Conservation (phyloP, 1,284 basidiomycete species). For the Porogramme epimiltina region DNA sequence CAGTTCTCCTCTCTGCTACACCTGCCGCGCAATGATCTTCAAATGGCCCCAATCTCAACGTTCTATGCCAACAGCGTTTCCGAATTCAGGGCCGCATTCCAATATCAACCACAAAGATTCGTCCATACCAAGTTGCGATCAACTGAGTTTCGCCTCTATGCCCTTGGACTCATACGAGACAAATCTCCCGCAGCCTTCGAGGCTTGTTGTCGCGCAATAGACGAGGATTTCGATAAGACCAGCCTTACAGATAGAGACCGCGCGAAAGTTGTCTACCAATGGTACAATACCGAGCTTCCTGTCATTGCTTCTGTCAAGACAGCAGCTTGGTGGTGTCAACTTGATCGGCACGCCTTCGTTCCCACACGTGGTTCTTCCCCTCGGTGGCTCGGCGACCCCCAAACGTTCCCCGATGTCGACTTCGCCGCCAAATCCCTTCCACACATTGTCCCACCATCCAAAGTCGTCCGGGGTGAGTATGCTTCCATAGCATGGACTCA, state of each 20-base stretch:
- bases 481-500: constrained; percentile 49
- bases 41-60: background rate
- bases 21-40: background rate
- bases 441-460: constrained; percentile 36
- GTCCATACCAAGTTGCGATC: constrained; percentile 5
- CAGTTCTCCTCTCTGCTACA: background rate
- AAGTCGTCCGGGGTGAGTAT: constrained; percentile 38
- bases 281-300: constrained; percentile 37
- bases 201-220: constrained; percentile 7
- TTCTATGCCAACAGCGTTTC: constrained; percentile 1
- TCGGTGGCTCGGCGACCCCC: constrained; percentile 13
- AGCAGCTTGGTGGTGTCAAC: constrained; percentile 28
- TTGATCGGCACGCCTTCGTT: constrained; percentile 41
- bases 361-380: constrained; percentile 28
- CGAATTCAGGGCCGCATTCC: constrained; percentile 9
- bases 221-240: constrained; percentile 3
- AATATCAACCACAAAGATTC: background rate
- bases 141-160: constrained; percentile 3
- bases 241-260: constrained; percentile 9
- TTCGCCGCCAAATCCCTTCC: constrained; percentile 32
- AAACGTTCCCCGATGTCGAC: constrained; percentile 9
- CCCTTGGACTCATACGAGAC: constrained; percentile 6
- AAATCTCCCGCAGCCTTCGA: constrained; percentile 12
- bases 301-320: constrained; percentile 29
- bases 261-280: constrained; percentile 34